Conservation (phyloP, 768 basidiomycete genomes). For the Lentinula guzmanii region DNA sequence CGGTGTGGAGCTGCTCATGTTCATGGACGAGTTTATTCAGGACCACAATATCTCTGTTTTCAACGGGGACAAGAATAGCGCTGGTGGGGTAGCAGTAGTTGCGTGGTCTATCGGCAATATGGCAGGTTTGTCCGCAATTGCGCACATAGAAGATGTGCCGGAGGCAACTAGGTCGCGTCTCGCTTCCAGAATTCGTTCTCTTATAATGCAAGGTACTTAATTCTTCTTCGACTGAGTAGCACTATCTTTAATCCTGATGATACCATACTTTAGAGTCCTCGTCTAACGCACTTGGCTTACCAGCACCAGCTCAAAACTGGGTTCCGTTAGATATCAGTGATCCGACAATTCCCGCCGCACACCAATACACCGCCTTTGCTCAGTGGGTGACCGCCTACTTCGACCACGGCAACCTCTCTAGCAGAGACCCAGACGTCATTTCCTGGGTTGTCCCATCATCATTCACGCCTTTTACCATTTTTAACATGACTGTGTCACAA, state of each 20-base stretch:
- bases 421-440: background rate
- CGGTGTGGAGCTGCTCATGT: slow-evolving; percentile 21
- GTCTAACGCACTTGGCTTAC: slow-evolving; percentile 9
- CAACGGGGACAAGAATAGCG: slow-evolving; percentile 10
- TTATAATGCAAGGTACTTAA: background rate
- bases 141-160: background rate
- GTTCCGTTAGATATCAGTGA: slow-evolving; percentile 17
- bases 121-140: background rate
- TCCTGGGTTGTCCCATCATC: background rate
- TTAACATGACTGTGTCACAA: slow-evolving; percentile 6
- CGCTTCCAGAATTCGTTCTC: background rate
- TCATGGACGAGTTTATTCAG: slow-evolving; percentile 19
- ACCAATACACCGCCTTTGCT: slow-evolving; percentile 13
- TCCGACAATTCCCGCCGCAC: slow-evolving; percentile 12
- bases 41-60: slow-evolving; percentile 5
- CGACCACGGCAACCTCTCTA: slow-evolving; percentile 12
- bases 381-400: slow-evolving; percentile 17
- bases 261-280: slow-evolving; percentile 15
- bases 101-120: background rate
- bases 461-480: slow-evolving; percentile 6
- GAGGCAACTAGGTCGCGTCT: background rate
- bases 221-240: background rate
- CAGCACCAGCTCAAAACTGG: slow-evolving; percentile 13
- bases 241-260: background rate
- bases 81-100: slow-evolving; percentile 21